Evolutionary conservation across 2,329 filamentous ascomycete species (phyloP).

Genomic region (Cercospora zeina): DNA sequence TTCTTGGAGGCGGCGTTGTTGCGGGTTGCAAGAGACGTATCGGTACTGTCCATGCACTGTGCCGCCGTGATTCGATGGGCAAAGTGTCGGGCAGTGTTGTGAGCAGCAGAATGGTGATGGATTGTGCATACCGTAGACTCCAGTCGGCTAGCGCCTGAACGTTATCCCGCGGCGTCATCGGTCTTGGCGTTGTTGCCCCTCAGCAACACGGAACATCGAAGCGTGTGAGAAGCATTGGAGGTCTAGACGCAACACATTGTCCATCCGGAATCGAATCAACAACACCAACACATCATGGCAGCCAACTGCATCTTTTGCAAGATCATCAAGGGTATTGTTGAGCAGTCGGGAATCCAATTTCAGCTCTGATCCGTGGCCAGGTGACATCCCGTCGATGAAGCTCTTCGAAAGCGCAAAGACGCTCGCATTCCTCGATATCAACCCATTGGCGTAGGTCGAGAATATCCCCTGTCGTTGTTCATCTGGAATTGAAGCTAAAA

Average conservation of each 20-base stretch:
- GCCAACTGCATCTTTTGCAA: constrained; percentile 93
- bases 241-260: background rate
- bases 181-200: constrained; percentile 14
- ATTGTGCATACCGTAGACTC: background rate
- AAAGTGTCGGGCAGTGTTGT: background rate
- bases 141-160: background rate
- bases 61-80: background rate
- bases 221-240: constrained; percentile 15
- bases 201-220: background rate
- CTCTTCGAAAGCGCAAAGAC: constrained; percentile 93
- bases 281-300: constrained; percentile 31
- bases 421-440: constrained; percentile 93
- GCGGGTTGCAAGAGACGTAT: constrained; percentile 26
- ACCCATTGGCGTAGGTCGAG: constrained; percentile 59
- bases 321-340: constrained; percentile 80
- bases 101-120: background rate
- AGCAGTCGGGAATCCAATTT: background rate
- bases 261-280: background rate
- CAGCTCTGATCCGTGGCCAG: constrained; percentile 49
- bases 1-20: constrained; percentile 34
- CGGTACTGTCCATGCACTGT: constrained; percentile 31
- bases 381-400: constrained; percentile 95
- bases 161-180: background rate
- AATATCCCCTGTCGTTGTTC: background rate
- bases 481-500: constrained; percentile 15